phyloP scores from a whole-genome alignment of 805 yeast species.

The Priceomyces castillae region DNA sequence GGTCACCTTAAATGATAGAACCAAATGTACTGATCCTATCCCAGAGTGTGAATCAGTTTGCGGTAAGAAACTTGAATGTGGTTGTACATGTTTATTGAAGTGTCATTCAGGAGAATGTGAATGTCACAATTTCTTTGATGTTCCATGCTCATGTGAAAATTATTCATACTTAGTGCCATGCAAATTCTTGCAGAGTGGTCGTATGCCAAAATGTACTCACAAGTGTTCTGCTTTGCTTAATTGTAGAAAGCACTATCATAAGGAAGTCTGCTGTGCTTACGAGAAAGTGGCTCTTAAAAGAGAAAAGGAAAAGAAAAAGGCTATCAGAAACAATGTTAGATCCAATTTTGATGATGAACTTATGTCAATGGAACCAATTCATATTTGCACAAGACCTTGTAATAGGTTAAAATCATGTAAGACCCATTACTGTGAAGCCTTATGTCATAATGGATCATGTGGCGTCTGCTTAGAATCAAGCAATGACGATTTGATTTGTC shows the following conservation, averaged over 20 bases:
- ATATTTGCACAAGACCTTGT: conserved; percentile 69
- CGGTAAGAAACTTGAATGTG: conserved; percentile 64
- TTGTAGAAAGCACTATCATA: conserved; percentile 80
- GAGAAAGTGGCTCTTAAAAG: conserved; percentile 60
- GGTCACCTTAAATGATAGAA: conserved; percentile 45
- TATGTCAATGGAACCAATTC: conserved; percentile 65
- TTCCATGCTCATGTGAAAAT: conserved; percentile 62
- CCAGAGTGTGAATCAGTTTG: conserved; percentile 73
- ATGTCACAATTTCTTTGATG: conserved; percentile 54
- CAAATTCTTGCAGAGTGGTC: conserved; percentile 48
- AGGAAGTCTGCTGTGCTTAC: conserved; percentile 63
- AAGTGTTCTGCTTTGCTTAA: conserved; percentile 73
- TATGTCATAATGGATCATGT: conserved; percentile 80
- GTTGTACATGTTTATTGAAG: conserved; percentile 61
- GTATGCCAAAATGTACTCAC: conserved; percentile 59
- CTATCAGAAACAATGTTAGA: conserved; percentile 43
- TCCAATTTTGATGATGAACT: conserved; percentile 40
- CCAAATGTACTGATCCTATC: conserved; percentile 69
- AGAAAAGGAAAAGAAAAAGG: conserved; percentile 52
- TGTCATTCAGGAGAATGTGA: conserved; percentile 80
- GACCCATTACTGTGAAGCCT: conserved; percentile 60
- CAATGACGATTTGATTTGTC: conserved; percentile 74
- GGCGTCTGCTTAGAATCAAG: conserved; percentile 77
- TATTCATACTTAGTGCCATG: conserved; percentile 63
- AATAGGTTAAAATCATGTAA: conserved; percentile 59